A percentile compares a stretch with the other conserved stretches of the same genome.
phyloP scores from a whole-genome alignment of 192 early-diverging fungal species.

The Entrophospora sp. region DNA sequence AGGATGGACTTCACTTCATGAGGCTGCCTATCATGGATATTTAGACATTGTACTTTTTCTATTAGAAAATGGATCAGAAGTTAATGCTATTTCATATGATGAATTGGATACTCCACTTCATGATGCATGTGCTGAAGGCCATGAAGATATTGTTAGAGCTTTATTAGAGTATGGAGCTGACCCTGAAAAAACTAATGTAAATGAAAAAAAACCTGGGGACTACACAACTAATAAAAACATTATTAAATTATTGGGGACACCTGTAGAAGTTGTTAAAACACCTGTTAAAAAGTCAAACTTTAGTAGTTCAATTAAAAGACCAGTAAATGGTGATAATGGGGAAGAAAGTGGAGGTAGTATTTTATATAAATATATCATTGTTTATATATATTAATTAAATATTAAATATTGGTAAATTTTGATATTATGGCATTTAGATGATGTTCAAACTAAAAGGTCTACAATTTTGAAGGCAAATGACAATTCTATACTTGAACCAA shows the following conservation, averaged over 20 bases:
- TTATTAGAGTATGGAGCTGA: conserved; percentile 45
- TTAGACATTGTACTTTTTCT: conserved; percentile 34
- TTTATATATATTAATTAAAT: too few species aligned
- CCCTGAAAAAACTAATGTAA: conserved; percentile 33
- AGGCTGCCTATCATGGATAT: conserved; percentile 42
- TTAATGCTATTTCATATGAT: conserved; percentile 47
- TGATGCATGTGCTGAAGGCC: conserved; percentile 52
- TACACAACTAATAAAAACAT: conserved; percentile 20
- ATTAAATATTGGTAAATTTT: too few species aligned
- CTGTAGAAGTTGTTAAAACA: neutral
- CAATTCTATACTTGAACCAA: too few species aligned
- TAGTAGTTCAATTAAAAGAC: too few species aligned
- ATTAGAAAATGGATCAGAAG: conserved; percentile 49
- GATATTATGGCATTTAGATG: too few species aligned
- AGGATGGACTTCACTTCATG: conserved; percentile 54
- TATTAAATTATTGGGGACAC: neutral
- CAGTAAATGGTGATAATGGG: too few species aligned
- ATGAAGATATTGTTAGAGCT: conserved; percentile 34
- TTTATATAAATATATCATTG: too few species aligned
- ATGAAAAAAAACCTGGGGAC: conserved; percentile 49
- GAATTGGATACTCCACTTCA: conserved; percentile 53
- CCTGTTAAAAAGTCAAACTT: neutral
- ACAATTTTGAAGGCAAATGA: too few species aligned
- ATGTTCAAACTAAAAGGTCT: too few species aligned
- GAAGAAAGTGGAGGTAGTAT: too few species aligned